These are phyloP conservation scores for Phragmites australis DNA, from an alignment of 176 grass and related monocot species.

Conservation along the genomic window DNA sequence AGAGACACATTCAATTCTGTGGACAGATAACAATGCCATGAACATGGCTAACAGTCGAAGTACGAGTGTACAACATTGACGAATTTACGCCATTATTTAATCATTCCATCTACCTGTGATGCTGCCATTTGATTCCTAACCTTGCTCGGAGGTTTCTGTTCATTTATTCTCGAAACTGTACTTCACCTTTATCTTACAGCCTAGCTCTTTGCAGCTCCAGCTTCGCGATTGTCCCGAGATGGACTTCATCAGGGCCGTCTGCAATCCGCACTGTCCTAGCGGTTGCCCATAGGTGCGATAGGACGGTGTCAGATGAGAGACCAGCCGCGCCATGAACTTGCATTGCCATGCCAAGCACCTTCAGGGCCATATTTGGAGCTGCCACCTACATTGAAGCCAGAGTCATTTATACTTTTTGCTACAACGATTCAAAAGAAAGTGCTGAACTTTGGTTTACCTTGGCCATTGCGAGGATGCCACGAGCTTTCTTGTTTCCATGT, in stretches of 20 bases:
- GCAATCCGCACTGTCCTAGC: conserved; percentile 79
- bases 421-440: background rate
- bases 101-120: background rate
- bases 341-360: conserved; percentile 89
- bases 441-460: conserved; percentile 55
- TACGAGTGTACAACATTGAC: background rate
- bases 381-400: conserved; percentile 55
- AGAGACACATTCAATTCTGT: background rate
- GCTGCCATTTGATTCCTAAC: background rate
- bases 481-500: conserved; percentile 75
- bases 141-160: background rate
- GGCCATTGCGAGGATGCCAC: conserved; percentile 88
- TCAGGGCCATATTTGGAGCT: conserved; percentile 95
- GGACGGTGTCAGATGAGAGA: conserved; percentile 66
- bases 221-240: conserved; percentile 86
- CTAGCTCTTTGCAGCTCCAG: conserved; percentile 68
- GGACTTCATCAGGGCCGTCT: conserved; percentile 93
- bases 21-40: background rate
- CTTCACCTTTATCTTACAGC: conserved; percentile 36
- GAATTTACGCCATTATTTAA: conserved; percentile 24
- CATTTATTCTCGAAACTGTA: background rate
- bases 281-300: conserved; percentile 86
- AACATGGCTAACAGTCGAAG: background rate
- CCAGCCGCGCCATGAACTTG: conserved; percentile 93
- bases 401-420: background rate